Evolutionary conservation across 768 basidiomycete species (phyloP), one percentile per base, ranked within the genome.

Genomic region (Filobasidium floriforme): DNA sequence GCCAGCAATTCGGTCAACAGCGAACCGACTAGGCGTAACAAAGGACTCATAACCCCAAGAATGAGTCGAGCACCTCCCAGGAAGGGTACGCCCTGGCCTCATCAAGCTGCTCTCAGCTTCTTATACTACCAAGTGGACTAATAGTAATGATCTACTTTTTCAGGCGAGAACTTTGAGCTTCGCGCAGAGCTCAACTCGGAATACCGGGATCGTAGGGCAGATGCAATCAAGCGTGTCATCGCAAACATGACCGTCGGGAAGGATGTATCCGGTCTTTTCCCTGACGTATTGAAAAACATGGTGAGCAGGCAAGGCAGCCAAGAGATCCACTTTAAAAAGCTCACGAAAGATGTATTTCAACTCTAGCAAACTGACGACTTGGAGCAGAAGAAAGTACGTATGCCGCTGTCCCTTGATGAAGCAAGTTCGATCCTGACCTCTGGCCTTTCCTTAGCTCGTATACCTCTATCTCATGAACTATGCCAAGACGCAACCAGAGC

Each of bases 391-490:
- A 98, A 99, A 60, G 64, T 57, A 26, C 26, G 64, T 60, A 1
- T 14, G 11, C 5, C 2, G 32, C 29, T 0, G 19, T 32, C 1
- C 24, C 22, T 5, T 37, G 46, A 19, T 18, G 24, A 19, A 19
- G 46, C 32, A 18, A 24, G 3, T 6, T 49, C 28, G 22, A 28
- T 19, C n/a, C 26, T 51, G 15, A 62, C 7, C 54, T 59, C 19
- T 10, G 22, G 41, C 15, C 41, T 12, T 44, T 0, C 19, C 5
- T 60, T 29, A 65, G 80, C 88, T 99, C 41, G 96, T 98, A n/a
- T 98, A 96, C 74, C 85, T 96, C 26, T 97, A 97, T 79, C 86
- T 99, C 66, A 97, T 98, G 89, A 99, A 99, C 82, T 99, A 98
- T 71, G 94, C 94, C 41, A 96, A 96, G 77, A 93, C 94, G 0